phyloP scores from a whole-genome alignment of 495 filamentous ascomycete species.

The Ramalina intermedia region DNA sequence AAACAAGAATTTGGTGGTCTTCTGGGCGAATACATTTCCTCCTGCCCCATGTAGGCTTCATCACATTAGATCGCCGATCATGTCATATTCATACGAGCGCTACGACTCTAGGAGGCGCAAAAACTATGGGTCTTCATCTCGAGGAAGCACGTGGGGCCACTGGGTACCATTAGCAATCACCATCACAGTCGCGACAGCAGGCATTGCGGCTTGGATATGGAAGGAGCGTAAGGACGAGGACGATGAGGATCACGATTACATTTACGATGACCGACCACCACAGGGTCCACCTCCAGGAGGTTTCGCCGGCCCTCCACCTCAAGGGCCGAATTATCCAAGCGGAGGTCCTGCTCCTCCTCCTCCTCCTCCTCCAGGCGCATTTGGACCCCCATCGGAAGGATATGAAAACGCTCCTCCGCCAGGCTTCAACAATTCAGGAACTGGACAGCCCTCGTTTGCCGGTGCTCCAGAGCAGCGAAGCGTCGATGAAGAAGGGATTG shows the following conservation, averaged over 20 bases:
- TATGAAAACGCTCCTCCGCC: constrained; percentile 14
- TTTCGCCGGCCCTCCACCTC: constrained; percentile 5
- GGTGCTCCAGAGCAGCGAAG: constrained; percentile 5
- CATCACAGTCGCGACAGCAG: constrained; percentile 68
- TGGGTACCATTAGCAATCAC: constrained; percentile 79
- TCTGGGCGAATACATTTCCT: background rate
- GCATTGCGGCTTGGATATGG: constrained; percentile 84
- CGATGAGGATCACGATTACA: constrained; percentile 41
- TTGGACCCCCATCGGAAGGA: constrained; percentile 19
- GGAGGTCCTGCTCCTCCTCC: constrained; percentile 25
- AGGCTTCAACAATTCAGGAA: constrained; percentile 7
- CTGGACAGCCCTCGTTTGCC: constrained; percentile 16
- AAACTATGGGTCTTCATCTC: constrained; percentile 41
- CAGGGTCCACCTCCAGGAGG: constrained; percentile 8
- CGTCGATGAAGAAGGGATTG: constrained; percentile 46
- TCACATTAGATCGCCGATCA: constrained; percentile 17
- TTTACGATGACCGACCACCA: background rate
- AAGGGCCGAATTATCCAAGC: background rate
- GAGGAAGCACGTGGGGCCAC: constrained; percentile 59
- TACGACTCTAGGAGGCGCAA: constrained; percentile 46
- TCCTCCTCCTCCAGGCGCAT: constrained; percentile 25
- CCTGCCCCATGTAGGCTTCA: background rate
- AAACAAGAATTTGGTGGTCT: constrained; percentile 1
- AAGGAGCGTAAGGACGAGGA: constrained; percentile 67
- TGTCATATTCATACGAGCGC: constrained; percentile 63